Conservation (phyloP, 331 rosid species). For the Rhamnella rubrinervis region DNA sequence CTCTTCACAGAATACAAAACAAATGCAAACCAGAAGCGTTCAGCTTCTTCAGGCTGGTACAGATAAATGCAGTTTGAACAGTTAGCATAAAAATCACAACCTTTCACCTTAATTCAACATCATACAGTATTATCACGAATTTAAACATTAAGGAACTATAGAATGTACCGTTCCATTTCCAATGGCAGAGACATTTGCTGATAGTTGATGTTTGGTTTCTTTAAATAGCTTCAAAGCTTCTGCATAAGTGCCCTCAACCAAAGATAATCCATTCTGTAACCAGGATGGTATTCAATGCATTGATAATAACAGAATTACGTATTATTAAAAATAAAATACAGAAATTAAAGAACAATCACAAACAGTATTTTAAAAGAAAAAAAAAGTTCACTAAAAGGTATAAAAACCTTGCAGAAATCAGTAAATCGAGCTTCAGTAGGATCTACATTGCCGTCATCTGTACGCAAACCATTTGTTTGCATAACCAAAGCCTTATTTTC, state of each 20-base stretch:
- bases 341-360: background rate
- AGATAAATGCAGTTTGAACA: conserved; percentile 16
- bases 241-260: conserved; percentile 48
- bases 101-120: conserved; percentile 7
- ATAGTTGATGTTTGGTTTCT: conserved; percentile 60
- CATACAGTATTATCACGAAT: background rate
- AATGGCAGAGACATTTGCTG: conserved; percentile 50
- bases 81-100: conserved; percentile 9
- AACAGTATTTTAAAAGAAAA: background rate
- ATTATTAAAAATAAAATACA: background rate
- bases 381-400: background rate
- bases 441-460: conserved; percentile 31
- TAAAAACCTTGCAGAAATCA: conserved; percentile 67
- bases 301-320: conserved; percentile 3
- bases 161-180: conserved; percentile 68
- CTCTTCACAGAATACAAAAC: conserved; percentile 68
- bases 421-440: conserved; percentile 49
- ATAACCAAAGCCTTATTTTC: conserved; percentile 34
- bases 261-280: conserved; percentile 53
- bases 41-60: conserved; percentile 82
- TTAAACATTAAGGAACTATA: background rate
- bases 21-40: conserved; percentile 81
- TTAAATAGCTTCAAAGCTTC: conserved; percentile 61
- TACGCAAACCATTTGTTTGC: conserved; percentile 15
- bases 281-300: background rate